A percentile compares a stretch with the other conserved stretches of the same genome.
phyloP scores from a whole-genome alignment of 179 eudicot species.

The Camellia oleifera region DNA sequence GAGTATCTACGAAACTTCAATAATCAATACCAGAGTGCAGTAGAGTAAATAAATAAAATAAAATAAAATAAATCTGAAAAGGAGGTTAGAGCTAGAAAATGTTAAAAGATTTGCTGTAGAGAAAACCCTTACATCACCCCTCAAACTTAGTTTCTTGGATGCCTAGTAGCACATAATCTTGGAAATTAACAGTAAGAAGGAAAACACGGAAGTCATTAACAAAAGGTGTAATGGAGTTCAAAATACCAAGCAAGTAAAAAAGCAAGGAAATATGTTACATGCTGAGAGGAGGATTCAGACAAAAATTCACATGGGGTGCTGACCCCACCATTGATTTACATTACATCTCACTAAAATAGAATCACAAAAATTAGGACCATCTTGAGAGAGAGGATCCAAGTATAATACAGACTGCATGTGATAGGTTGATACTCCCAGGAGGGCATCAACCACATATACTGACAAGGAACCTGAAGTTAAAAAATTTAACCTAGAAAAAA shows the following conservation, averaged over 20 bases:
- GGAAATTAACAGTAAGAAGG: neutral
- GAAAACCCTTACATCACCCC: neutral
- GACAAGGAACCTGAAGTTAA: neutral
- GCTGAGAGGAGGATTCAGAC: neutral
- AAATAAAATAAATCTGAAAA: neutral
- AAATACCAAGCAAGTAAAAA: neutral
- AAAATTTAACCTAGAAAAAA: neutral
- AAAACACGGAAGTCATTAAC: neutral
- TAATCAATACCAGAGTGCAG: slow-evolving; percentile 7
- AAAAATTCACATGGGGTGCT: neutral
- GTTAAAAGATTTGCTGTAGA: neutral
- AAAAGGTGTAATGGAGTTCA: neutral
- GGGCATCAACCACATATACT: neutral
- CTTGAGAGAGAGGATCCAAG: neutral
- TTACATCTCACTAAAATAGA: neutral
- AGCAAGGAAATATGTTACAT: neutral
- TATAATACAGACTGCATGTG: neutral
- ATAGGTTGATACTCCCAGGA: neutral
- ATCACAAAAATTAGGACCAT: neutral
- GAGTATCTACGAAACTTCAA: neutral
- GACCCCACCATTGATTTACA: neutral
- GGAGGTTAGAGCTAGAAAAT: neutral
- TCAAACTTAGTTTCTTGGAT: neutral
- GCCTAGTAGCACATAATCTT: neutral
- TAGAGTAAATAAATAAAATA: neutral